Conservation (phyloP, 225 moss, liverwort and hornwort genomes). For the Pleurozium schreberi region DNA sequence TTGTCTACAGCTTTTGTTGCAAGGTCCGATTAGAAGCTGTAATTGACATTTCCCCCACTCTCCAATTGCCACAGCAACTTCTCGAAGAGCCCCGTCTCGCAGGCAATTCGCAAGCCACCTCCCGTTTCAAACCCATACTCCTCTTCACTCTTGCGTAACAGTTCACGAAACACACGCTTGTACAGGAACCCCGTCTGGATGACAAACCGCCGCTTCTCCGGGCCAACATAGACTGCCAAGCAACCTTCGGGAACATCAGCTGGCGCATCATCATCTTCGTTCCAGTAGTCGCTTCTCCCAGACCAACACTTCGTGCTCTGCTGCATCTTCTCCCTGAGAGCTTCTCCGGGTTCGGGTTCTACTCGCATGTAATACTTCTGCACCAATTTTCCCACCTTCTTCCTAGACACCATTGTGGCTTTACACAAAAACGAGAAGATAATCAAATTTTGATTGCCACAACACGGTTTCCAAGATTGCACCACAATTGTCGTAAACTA, state of each 20-base stretch:
- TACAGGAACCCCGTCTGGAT: conserved; percentile 29
- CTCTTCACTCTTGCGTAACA: conserved; percentile 35
- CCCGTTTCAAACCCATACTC: conserved; percentile 42
- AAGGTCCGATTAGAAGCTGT: background rate
- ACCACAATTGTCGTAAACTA: background rate
- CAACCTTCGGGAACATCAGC: conserved; percentile 42
- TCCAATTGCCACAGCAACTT: conserved; percentile 34
- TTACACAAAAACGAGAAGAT: background rate
- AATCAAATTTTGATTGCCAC: background rate
- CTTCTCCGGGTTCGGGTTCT: background rate
- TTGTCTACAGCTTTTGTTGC: background rate
- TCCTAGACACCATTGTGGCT: conserved; percentile 4
- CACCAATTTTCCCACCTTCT: conserved; percentile 16
- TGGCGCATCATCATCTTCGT: conserved; percentile 8
- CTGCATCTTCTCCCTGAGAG: background rate
- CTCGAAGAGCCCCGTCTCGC: conserved; percentile 30
- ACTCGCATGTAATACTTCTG: conserved; percentile 25
- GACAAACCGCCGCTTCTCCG: conserved; percentile 42
- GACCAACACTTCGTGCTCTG: background rate
- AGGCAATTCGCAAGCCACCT: conserved; percentile 42
- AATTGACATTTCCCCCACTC: background rate
- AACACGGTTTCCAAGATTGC: background rate
- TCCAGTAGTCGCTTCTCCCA: background rate
- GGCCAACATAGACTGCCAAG: conserved; percentile 45
- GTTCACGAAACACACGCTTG: conserved; percentile 28